Evolutionary conservation across 2,329 filamentous ascomycete species (phyloP).

Genomic region (Malbranchea cinnamomea): DNA sequence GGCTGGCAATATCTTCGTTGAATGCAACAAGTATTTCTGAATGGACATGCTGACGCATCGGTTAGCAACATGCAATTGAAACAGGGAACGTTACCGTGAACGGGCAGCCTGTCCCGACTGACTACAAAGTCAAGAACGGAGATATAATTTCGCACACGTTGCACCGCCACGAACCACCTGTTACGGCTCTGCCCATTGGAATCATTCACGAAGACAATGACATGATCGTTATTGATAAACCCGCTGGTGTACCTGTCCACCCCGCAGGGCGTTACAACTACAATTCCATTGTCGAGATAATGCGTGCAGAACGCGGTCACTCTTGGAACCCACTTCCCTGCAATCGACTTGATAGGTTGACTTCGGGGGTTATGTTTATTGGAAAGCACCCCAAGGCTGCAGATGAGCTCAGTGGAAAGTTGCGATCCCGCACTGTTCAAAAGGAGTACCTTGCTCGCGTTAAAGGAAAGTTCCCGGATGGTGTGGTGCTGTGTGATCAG

Average conservation of each 20-base stretch:
- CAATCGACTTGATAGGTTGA: conserved; percentile 85
- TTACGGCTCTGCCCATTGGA: conserved; percentile 62
- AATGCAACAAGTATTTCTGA: conserved; percentile 1
- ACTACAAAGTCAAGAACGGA: conserved; percentile 69
- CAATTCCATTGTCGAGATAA: conserved; percentile 88
- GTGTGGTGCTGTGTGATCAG: conserved; percentile 81
- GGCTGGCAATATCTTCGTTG: background rate
- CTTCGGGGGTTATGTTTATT: conserved; percentile 96
- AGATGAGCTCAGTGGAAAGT: conserved; percentile 59
- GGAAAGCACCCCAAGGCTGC: conserved; percentile 74
- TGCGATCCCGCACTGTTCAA: conserved; percentile 65
- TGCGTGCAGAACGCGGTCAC: conserved; percentile 56
- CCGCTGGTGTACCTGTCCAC: conserved; percentile 86
- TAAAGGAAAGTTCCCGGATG: conserved; percentile 79
- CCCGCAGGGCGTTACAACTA: conserved; percentile 90
- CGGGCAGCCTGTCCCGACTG: conserved; percentile 51
- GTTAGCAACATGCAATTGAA: conserved; percentile 58
- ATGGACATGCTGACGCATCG: background rate
- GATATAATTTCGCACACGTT: conserved; percentile 84
- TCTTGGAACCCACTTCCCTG: conserved; percentile 55
- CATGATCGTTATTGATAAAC: conserved; percentile 94
- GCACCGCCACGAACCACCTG: conserved; percentile 89
- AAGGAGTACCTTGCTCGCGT: conserved; percentile 95
- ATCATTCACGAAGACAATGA: conserved; percentile 85
- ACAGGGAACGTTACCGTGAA: conserved; percentile 67